These are phyloP conservation scores for Zygoascus hellenicus DNA, from an alignment of 1,139 yeast species.

Conservation along the genomic window DNA sequence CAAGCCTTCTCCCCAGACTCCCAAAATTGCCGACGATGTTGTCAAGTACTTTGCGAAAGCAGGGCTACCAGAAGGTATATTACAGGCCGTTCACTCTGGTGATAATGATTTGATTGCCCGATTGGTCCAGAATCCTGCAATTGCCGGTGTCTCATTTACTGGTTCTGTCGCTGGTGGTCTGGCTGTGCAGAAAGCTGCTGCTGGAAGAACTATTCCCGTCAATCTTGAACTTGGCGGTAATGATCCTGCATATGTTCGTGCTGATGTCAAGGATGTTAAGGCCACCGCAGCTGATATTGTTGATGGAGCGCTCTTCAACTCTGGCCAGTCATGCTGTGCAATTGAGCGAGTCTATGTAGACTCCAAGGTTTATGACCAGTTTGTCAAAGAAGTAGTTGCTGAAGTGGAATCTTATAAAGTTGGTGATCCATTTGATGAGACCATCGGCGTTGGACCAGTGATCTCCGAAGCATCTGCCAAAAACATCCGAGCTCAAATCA, in stretches of 20 bases:
- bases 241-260: conserved; percentile 66
- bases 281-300: conserved; percentile 80
- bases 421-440: conserved; percentile 70
- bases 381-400: conserved; percentile 60
- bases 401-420: conserved; percentile 45
- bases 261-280: conserved; percentile 51
- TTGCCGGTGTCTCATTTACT: conserved; percentile 76
- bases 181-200: conserved; percentile 67
- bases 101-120: conserved; percentile 61
- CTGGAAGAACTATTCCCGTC: conserved; percentile 63
- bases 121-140: conserved; percentile 50
- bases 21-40: conserved; percentile 66
- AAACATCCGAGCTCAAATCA: conserved; percentile 63
- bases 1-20: conserved; percentile 80
- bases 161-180: conserved; percentile 84
- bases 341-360: conserved; percentile 80
- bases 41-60: conserved; percentile 60
- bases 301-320: conserved; percentile 73
- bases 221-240: conserved; percentile 94
- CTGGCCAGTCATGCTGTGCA: conserved; percentile 90
- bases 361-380: conserved; percentile 60
- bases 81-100: conserved; percentile 52
- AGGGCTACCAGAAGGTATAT: conserved; percentile 76
- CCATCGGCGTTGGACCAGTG: conserved; percentile 71
- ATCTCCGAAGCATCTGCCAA: conserved; percentile 68